phyloP scores from a whole-genome alignment of 2,329 filamentous ascomycete species.

The Ophiosphaerella korrae region DNA sequence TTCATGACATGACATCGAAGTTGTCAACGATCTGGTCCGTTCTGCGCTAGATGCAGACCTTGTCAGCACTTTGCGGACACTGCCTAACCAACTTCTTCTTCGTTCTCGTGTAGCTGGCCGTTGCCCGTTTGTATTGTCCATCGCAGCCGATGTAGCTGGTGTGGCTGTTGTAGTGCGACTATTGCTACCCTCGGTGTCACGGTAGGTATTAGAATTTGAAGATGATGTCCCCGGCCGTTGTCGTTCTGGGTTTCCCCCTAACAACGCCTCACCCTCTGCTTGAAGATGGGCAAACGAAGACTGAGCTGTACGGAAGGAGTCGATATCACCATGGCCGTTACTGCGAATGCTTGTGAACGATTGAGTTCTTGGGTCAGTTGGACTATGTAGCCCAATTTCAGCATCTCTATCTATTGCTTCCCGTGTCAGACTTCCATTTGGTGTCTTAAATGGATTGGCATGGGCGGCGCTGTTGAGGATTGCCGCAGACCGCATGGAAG shows the following conservation, averaged over 20 bases:
- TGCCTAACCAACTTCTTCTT: constrained; percentile 46
- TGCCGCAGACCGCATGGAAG: constrained; percentile 52
- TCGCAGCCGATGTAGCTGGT: constrained; percentile 29
- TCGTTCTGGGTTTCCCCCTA: constrained; percentile 50
- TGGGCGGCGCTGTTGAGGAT: constrained; percentile 40
- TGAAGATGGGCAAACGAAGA: constrained; percentile 57
- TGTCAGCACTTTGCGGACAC: constrained; percentile 42
- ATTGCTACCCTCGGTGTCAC: constrained; percentile 28
- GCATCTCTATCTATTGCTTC: constrained; percentile 19
- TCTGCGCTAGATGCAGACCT: constrained; percentile 34
- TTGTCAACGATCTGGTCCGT: constrained; percentile 35
- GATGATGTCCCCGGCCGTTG: constrained; percentile 38
- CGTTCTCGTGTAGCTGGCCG: constrained; percentile 26
- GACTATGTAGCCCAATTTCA: constrained; percentile 24
- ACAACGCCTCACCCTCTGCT: constrained; percentile 58
- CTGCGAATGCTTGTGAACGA: constrained; percentile 47
- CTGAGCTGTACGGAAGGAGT: constrained; percentile 58
- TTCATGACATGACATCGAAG: constrained; percentile 30
- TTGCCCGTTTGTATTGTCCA: constrained; percentile 19
- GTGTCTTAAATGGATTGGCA: constrained; percentile 40
- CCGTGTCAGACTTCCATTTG: constrained; percentile 40
- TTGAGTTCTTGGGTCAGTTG: constrained; percentile 28
- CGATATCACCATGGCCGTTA: constrained; percentile 47
- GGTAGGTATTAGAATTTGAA: constrained; percentile 29
- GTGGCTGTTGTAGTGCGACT: constrained; percentile 33